Evolutionary conservation across 805 yeast species (phyloP).

Genomic region (Hanseniaspora osmophila): DNA sequence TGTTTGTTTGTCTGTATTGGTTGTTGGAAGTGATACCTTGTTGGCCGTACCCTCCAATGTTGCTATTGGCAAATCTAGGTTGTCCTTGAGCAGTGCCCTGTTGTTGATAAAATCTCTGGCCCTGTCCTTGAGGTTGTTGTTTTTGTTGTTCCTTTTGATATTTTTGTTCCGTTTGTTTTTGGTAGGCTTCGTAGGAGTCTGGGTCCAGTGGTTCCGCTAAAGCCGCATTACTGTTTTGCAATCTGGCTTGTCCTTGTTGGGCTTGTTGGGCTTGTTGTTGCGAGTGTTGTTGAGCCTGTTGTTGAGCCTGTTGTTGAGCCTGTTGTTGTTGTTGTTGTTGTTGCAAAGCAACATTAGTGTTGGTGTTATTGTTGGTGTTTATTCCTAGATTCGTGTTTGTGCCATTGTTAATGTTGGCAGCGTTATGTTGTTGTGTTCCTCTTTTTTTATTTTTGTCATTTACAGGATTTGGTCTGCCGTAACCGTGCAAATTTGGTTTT

Average conservation of each 20-base stretch:
- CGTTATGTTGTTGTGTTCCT: constrained; percentile 7
- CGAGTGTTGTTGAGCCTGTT: constrained; percentile 6
- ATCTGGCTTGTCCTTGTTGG: constrained; percentile 12
- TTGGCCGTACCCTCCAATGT: constrained; percentile 9
- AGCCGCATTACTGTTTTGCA: constrained; percentile 8
- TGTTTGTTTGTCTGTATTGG: constrained; percentile 1
- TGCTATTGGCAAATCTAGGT: constrained; percentile 7
- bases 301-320: constrained; percentile 15
- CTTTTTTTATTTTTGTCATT: constrained; percentile 31
- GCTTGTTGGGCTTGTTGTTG: constrained; percentile 7
- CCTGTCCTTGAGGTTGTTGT: constrained; percentile 7
- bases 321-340: constrained; percentile 14
- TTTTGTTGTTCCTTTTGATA: constrained; percentile 19
- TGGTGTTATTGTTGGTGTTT: constrained; percentile 9
- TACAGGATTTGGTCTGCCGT: constrained; percentile 87
- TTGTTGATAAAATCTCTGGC: constrained; percentile 1
- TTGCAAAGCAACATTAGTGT: constrained; percentile 4
- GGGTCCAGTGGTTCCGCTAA: constrained; percentile 26
- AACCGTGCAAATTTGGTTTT: constrained; percentile 89
- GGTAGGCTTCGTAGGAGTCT: constrained; percentile 27
- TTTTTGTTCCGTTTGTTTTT: constrained; percentile 24
- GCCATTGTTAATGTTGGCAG: constrained; percentile 6
- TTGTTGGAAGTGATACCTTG: not conserved
- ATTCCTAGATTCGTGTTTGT: not conserved
- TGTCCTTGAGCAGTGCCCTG: constrained; percentile 3